Base-by-base conservation (phyloP, 2,329 filamentous ascomycete species). In the Juglanconis sp. region DNA sequence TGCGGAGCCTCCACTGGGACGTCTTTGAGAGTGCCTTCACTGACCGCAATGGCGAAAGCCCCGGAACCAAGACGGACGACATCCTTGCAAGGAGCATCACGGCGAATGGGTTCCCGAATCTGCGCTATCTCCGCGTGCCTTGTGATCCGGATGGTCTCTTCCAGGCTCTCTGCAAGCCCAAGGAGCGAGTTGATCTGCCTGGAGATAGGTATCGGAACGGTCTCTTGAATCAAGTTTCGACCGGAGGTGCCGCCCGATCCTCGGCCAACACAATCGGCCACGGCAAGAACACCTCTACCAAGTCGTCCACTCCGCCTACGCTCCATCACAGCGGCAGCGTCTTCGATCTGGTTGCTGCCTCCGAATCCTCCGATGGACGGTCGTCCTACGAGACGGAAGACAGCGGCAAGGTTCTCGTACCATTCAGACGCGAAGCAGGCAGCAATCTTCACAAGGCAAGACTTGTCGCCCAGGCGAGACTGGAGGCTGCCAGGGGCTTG, bases 61-160 rank as follows among this genome's bases (percentile, higher is more conserved):
- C 24, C 38, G 71, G 75, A 51, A 80, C 77, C 52, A 67, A 73
- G 4, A 85, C 87, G 1, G 87, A 89, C 54, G 77, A 80, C 5
- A 83, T 89, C 51, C 78, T 92, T 7, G 85, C 87, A 1, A 78
- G 79, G 60, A 86, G 85, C 67, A 89, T 92, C 64, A 72, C 73
- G 5, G 79, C 81, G 1, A 75, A 76, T 4, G 85, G 85, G 0
- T 90, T 93, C 67, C 89, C 90, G 0, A 70, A 74, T 0, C 78
- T 93, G 9, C 77, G 75, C 9, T 75, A 70, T 1, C 73, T 92
- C 17, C 84, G 89, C 57, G 79, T 85, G 0, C 90, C 88, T 1
- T 85, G 85, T 60, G 90, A 93, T 65, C 82, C 87, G 1, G 83
- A 90, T 5, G 90, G 89, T 32, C 66, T 83, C 7, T 85, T 92